Evolutionary conservation across 345 rosid genomes (phyloP), one percentile per base, ranked within the genome.

Genomic region (Euclidium syriacum): DNA sequence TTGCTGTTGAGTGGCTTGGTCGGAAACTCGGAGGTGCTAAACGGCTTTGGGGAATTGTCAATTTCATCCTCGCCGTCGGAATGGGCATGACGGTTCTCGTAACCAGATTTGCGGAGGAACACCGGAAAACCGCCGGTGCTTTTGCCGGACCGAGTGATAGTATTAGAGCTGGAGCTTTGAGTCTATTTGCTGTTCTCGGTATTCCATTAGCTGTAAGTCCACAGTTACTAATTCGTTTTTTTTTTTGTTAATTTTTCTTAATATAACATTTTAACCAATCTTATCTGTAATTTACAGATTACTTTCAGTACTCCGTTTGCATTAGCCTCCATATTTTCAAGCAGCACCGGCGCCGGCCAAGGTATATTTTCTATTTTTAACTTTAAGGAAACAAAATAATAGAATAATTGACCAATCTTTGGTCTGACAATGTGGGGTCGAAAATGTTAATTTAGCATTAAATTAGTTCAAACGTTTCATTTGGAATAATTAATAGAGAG

Each of bases 241-340:
- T 4, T 34, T 5, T 20, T 53, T 12, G 68, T 7, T 11, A 30
- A 7, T 30, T 7, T n/a, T 5, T 7, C 10, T n/a, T 24, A 8
- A 10, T 10, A 22, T 32, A 7, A 14, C 48, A 36, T 32, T 11
- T 14, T 30, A 10, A 18, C 8, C 3, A 35, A 16, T 8, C 0
- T n/a, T 19, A 5, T 19, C 25, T 10, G 3, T 19, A 14, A 6
- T 9, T n/a, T 76, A 72, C 80, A 87, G 95, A 68, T 83, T 16
- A 85, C 85, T 25, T 83, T 10, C 64, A 87, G 87, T 41, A 62
- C 85, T 47, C 91, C 91, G 2, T 87, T 81, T 47, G 95, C 95
- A 41, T 42, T 87, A 80, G 89, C 95, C 39, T 87, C 95, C 9
- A 87, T 83, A 39, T 87, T 73, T 59, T 83, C 74, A 15, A 62